Evolutionary conservation across 345 rosid species (phyloP).

Genomic region (Pistacia vera): DNA sequence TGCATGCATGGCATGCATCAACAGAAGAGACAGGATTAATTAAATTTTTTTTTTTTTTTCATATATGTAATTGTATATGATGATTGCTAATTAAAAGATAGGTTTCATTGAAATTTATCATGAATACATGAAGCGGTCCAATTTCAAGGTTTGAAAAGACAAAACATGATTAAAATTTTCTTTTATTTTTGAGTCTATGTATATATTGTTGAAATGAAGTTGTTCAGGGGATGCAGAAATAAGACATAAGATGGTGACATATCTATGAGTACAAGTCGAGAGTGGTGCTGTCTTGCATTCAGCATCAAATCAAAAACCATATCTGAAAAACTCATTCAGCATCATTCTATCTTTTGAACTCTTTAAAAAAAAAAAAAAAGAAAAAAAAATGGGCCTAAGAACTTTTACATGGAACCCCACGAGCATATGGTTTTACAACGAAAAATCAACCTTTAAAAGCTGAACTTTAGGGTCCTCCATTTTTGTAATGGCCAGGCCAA

Average conservation of each 20-base stretch:
- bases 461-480: conserved; percentile 47
- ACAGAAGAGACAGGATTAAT: too few species aligned
- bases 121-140: too few species aligned
- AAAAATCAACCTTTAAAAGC: conserved; percentile 35
- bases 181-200: too few species aligned
- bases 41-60: too few species aligned
- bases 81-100: too few species aligned
- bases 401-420: conserved; percentile 46
- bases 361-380: conserved; percentile 5
- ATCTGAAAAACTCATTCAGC: conserved; percentile 21
- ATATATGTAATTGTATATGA: too few species aligned
- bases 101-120: too few species aligned
- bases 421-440: conserved; percentile 32
- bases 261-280: conserved; percentile 20
- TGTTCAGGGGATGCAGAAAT: background rate
- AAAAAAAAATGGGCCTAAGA: conserved; percentile 32
- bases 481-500: conserved; percentile 38
- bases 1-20: conserved; percentile 6
- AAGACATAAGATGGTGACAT: conserved; percentile 28
- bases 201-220: background rate
- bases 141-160: conserved; percentile 14
- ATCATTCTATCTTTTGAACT: conserved; percentile 53
- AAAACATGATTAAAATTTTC: conserved; percentile 11
- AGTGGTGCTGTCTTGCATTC: conserved; percentile 49
- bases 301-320: conserved; percentile 43